These are phyloP conservation scores for Heracleum sosnowskyi DNA, from an alignment of 129 eudicot genomes.

Conservation along the genomic window DNA sequence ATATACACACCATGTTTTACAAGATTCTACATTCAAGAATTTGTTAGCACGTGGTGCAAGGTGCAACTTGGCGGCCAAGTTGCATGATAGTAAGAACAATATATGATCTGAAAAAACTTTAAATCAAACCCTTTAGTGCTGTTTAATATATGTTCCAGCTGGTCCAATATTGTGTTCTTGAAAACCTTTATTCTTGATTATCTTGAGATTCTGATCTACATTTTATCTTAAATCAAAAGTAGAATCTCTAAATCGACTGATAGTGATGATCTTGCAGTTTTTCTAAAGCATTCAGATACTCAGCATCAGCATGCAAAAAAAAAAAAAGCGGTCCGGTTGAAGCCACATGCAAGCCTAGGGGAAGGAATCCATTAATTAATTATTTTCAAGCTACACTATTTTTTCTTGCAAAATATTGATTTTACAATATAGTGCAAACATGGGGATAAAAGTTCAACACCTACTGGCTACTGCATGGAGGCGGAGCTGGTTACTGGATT, in stretches of 20 bases:
- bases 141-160: neutral
- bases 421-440: no score
- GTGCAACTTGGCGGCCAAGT: neutral
- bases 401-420: no score
- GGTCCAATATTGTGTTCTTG: neutral
- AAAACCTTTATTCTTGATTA: conserved; percentile 7
- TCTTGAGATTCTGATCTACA: conserved; percentile 7
- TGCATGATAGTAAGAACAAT: neutral
- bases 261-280: neutral
- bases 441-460: no score
- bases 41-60: neutral
- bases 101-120: neutral
- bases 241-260: neutral
- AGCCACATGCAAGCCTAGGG: neutral
- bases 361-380: no score
- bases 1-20: no score
- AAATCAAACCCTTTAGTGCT: neutral
- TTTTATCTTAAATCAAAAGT: neutral
- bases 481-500: no score
- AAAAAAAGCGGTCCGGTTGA: neutral
- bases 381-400: no score
- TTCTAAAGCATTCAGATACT: neutral
- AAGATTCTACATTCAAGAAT: neutral
- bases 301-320: neutral
- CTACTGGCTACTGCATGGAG: no score